These are phyloP conservation scores for Teratosphaeriaceae sp. DNA, from an alignment of 2,329 filamentous ascomycete species.

Conservation along the genomic window DNA sequence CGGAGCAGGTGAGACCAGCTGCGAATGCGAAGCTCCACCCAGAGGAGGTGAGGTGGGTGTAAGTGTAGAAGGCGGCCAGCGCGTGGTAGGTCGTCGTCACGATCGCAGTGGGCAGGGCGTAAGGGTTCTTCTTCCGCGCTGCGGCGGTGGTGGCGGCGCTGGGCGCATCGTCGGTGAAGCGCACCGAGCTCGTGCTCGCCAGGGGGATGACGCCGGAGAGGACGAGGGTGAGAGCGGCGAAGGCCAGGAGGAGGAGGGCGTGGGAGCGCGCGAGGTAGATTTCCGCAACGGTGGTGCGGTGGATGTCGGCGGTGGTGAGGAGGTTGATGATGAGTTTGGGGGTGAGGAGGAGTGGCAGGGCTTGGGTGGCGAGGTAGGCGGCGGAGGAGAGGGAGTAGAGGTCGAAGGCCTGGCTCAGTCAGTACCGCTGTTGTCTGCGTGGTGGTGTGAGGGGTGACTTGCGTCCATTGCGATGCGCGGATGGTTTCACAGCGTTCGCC, in stretches of 20 bases:
- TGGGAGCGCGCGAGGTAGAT: conserved; percentile 67
- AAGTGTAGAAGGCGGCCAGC: conserved; percentile 58
- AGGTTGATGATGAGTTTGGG: conserved; percentile 57
- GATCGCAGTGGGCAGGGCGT: conserved; percentile 58
- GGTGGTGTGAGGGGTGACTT: background rate
- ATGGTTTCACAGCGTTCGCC: background rate
- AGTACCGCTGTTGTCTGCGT: background rate
- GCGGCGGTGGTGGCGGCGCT: background rate
- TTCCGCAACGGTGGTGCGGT: conserved; percentile 55
- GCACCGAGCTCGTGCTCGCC: background rate
- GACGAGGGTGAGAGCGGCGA: conserved; percentile 59
- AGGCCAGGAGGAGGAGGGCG: conserved; percentile 58
- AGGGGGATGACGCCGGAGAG: conserved; percentile 62
- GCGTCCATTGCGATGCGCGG: conserved; percentile 3
- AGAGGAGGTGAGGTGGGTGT: conserved; percentile 54
- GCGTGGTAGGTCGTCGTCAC: conserved; percentile 63
- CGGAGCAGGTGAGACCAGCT: conserved; percentile 53
- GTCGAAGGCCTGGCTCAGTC: conserved; percentile 20
- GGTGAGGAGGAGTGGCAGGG: conserved; percentile 50
- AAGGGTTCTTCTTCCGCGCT: conserved; percentile 13
- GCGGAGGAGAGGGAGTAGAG: conserved; percentile 39
- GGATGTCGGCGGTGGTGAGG: conserved; percentile 43
- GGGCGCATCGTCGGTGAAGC: conserved; percentile 4
- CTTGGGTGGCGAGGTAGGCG: conserved; percentile 38
- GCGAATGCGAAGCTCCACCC: conserved; percentile 40